Evolutionary conservation across 768 basidiomycete genomes (phyloP), one percentile per base, ranked within the genome.

Genomic region (Psilocybe cubensis): DNA sequence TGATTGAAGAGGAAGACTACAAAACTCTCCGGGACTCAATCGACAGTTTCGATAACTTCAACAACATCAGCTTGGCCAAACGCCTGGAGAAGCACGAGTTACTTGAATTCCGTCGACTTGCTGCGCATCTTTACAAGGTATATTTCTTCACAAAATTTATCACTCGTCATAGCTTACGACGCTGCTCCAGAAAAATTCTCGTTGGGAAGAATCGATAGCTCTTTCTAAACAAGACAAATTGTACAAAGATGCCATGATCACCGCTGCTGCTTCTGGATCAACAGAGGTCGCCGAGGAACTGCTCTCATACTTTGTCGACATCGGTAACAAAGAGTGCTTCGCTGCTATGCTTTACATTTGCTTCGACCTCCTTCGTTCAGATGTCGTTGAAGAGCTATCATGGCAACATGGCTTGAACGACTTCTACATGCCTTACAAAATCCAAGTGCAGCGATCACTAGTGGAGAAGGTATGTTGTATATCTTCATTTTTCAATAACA

Each of bases 1-100:
- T 98, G 41, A 98, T 99, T 58, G 97, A 99, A 72, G 97, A 99
- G 72, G 97, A 99, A 74, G 96, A 99, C 70, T 94, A 96, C 80
- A 94, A 96, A 74, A 98, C 96, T 0, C 84, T 99, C 7, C 91
- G 96, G 8, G 97, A 97, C 72, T 96, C 94, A 9, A 96, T 98
- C 51, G 96, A 98, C 75, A 95, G 95, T 71, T 96, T 97, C 68
- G 95, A 98, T 75, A 98, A 97, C 75, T 99, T 97, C 78, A 92
- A 98, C 74, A 94, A 92, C 64, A 86, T 94, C 58, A 82, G 77
- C 27, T 86, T 99, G 28, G 96, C 96, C 1, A 83, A 84, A 66
- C 85, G 91, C 48, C 74, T 99, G 54, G 94, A 97, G 74, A 85
- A 83, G 63, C 96, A 98, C 67, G 91, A 91, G 53, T 82, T 98